phyloP scores from a whole-genome alignment of 495 filamentous ascomycete genomes.

The Xylaria bambusicola region DNA sequence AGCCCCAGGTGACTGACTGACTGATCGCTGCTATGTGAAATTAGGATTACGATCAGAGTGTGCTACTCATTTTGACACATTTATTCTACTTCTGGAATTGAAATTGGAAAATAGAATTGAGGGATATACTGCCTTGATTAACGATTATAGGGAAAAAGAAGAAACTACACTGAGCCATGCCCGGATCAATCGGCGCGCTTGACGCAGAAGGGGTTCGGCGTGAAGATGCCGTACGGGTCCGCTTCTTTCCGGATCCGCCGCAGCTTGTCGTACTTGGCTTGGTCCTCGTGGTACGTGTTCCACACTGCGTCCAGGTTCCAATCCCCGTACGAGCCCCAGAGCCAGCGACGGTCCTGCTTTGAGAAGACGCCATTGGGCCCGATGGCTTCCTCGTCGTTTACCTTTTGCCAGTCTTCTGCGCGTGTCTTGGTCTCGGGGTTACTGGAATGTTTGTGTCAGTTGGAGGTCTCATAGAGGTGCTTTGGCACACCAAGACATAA shows the following conservation, averaged over 20 bases:
- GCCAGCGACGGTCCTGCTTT: conserved; percentile 38
- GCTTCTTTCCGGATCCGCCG: conserved; percentile 33
- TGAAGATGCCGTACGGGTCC: conserved; percentile 41
- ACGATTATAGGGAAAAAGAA: no score
- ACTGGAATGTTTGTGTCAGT: background rate
- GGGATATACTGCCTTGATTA: no score
- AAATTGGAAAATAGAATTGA: no score
- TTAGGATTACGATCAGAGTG: no score
- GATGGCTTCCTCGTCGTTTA: conserved; percentile 37
- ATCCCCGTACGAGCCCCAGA: conserved; percentile 43
- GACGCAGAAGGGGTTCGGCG: conserved; percentile 39
- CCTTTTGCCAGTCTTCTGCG: conserved; percentile 41
- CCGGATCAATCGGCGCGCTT: conserved; percentile 27
- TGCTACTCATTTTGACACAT: no score
- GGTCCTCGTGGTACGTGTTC: conserved; percentile 41
- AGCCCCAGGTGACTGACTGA: no score
- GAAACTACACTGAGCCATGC: background rate
- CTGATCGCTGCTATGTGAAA: no score
- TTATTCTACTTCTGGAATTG: no score
- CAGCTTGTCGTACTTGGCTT: conserved; percentile 41
- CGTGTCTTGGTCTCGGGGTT: conserved; percentile 24
- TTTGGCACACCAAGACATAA: background rate
- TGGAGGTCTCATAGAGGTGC: background rate
- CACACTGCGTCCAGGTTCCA: conserved; percentile 38
- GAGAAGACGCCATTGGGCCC: conserved; percentile 39